Evolutionary conservation across 208 protist genomes (phyloP).

Genomic region (Tetramitus jugosus): DNA sequence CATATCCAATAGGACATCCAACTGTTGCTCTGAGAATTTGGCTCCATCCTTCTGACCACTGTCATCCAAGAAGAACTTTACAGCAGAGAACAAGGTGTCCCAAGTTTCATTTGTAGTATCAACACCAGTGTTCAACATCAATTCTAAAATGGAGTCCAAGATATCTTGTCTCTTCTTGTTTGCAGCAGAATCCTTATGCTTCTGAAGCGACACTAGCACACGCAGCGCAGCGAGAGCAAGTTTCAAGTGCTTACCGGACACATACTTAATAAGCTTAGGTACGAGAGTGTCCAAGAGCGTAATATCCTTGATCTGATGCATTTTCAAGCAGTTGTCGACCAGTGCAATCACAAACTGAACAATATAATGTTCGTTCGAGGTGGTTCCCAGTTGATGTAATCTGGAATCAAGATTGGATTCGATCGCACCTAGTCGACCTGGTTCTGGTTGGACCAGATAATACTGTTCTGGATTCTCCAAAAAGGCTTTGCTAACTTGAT

Average conservation of each 20-base stretch:
- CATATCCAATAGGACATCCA: slow-evolving; percentile 6
- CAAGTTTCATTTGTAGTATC: slow-evolving; percentile 8
- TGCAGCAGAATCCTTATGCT: not conserved
- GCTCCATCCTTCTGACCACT: not conserved
- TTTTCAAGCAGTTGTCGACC: not conserved
- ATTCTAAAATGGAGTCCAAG: not conserved
- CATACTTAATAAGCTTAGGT: not conserved
- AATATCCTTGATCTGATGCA: not conserved
- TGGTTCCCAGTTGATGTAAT: too few species aligned
- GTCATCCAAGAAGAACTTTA: slow-evolving; percentile 1
- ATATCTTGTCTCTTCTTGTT: not conserved
- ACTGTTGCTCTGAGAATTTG: not conserved
- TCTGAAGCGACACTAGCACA: not conserved
- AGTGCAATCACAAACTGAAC: not conserved
- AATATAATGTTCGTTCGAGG: too few species aligned
- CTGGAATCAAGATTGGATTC: not conserved
- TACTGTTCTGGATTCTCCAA: not conserved
- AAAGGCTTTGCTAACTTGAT: not conserved
- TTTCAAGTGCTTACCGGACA: not conserved
- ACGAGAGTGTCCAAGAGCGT: not conserved
- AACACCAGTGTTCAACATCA: not conserved
- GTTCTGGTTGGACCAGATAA: not conserved
- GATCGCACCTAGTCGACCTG: not conserved
- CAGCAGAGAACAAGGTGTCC: not conserved
- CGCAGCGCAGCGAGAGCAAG: not conserved